A percentile compares a stretch with the other conserved stretches of the same genome.
phyloP scores from a whole-genome alignment of 2,329 filamentous ascomycete genomes.

The Scedosporium dehoogii region DNA sequence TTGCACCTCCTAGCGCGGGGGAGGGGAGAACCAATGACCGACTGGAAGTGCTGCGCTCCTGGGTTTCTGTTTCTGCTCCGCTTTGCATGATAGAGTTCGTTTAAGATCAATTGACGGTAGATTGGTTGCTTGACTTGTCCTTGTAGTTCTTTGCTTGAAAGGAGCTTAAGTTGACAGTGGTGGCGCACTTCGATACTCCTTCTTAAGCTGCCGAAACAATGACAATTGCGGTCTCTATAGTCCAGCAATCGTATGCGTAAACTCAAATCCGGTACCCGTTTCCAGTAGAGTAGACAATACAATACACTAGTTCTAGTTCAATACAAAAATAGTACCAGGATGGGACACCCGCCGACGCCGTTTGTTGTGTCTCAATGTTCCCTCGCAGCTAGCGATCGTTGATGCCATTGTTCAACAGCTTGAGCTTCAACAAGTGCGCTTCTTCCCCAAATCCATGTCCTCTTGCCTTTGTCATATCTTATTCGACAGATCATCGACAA shows the following conservation, averaged over 20 bases:
- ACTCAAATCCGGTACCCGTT: neutral
- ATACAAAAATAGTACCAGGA: no score
- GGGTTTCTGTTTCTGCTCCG: neutral
- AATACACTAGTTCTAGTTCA: no score
- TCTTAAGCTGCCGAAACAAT: no score
- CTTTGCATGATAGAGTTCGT: neutral
- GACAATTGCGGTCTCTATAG: neutral
- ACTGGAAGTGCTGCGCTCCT: neutral
- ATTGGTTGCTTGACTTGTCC: neutral
- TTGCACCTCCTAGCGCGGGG: neutral
- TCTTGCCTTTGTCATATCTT: neutral
- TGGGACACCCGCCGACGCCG: no score
- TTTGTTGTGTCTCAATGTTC: neutral
- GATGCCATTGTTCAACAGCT: no score
- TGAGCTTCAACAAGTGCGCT: no score
- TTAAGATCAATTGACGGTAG: neutral
- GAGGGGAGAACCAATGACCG: neutral
- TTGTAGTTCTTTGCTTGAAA: neutral
- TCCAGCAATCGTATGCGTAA: neutral
- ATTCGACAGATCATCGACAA: neutral
- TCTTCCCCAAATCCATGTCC: no score
- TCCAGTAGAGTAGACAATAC: neutral
- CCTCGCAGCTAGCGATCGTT: neutral
- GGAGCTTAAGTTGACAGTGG: neutral
- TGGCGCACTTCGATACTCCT: neutral